Evolutionary conservation across 2,329 filamentous ascomycete species (phyloP), one percentile per base, ranked within the genome.

Genomic region (Ceratocystis smalleyi): DNA sequence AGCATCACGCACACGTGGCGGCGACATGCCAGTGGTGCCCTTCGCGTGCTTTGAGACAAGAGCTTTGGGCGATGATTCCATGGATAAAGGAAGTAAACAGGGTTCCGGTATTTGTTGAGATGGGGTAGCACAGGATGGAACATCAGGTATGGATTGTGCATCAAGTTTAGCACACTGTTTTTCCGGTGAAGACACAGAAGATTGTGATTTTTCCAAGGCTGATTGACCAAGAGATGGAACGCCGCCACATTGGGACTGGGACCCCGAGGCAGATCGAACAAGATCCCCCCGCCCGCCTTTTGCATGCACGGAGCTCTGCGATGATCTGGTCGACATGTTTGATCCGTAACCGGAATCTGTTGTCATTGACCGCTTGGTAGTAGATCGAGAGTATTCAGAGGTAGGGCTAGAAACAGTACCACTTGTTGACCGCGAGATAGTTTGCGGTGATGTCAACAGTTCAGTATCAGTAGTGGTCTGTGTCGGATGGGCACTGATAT

Each of bases 331-430:
- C 12, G 83, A 85, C 3, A 81, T 74, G 68, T 79, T 83, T 6
- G 82, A 85, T 69, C 81, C 81, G 69, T 85, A 85, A 17, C 82
- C 82, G 30, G 81, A 84, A 69, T 85, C 82, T 47, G 80, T 77
- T 67, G 83, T 83, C 40, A 78, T 60, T 27, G 64, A 77, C n/a
- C 82, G 72, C 4, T 77, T 72, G 64, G 76, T 78, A 17, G 49
- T 55, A 3, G 43, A 45, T 5, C 73, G 73, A 0, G 76, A 74
- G 15, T 68, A 71, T 61, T 77, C 75, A 3, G 76, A 76, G 1
- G 74, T 74, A 3, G 77, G 76, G 63, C 75, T 79, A 1, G 78
- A 76, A 32, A 76, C 72, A 55, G 81, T 75, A 1, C 79, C 81
- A 67, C 80, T 83, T 65, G 82, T 80, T 19, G 72, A 70, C 59